Base-by-base conservation (phyloP, 1,139 yeast species). In the Blastobotrys malaysiensis region DNA sequence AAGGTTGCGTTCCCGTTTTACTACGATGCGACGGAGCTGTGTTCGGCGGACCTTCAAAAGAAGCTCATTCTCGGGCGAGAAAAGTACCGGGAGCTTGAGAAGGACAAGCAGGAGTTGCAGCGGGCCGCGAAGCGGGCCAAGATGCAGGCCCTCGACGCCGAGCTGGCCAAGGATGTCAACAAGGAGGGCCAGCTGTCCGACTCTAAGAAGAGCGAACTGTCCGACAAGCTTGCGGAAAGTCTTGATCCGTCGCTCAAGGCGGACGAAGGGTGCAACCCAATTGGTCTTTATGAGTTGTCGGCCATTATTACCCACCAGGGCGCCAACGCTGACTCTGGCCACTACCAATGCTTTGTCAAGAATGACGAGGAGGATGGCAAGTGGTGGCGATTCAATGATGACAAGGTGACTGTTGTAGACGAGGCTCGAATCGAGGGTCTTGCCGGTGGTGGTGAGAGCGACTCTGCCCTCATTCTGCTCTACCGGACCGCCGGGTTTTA, bases 361-460 rank as follows among this genome's bases (percentile, higher is more conserved):
- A 91, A 88, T 69, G 81, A 79, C 53, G 73, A 73, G 49, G 95
- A 87, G 45, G 82, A 84, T 47, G 68, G 67, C 52, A 79, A 77
- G 62, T 93, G 99, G 99, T 93, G 88, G 85, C 86, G 84, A 67
- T 95, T 89, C 73, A 90, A 93, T 69, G 99, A 93, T 69, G 96
- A 91, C 71, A 86, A 86, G 68, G 96, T 95, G n/a, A 75, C 83
- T 9, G 73, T 78, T 45, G 90, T 91, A 14, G 80, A 78, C 57
- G 87, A 82, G 66, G 95, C 89, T 53, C 88, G 82, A 67, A 82
- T 93, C 59, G 97, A 89, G 68, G 73, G 80, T 54, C 78, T 95
- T 60, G 88, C 97, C 7, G 99, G 99, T 49, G 99, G 99, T 52
- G 97, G 99, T 58, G 99, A 95, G 73, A 84, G 96, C 63, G 99